Evolutionary conservation across 1,284 basidiomycete genomes (phyloP), one percentile per base, ranked within the genome.

Genomic region (Sporisorium graminicola): DNA sequence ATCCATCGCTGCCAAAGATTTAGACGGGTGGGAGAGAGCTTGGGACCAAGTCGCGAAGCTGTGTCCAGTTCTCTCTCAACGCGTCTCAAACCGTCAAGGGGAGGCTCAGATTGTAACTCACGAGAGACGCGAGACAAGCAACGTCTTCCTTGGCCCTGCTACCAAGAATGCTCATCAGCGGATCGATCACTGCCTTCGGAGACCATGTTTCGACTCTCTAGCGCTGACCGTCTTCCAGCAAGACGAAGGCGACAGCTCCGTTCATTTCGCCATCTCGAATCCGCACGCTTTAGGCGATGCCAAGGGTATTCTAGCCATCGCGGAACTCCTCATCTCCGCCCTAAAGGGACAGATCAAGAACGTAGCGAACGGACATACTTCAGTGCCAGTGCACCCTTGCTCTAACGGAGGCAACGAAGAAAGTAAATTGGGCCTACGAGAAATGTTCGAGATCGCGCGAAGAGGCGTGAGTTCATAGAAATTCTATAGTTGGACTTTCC

Each of bases 241-340:
- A 16, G 52, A n/a, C 3, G 35, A 37, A 13, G 20, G 20, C 12
- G 27, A 33, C 10, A 40, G 3, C 20, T n/a, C 2, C 13, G 33
- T 24, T 20, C 37, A 42, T 12, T 22, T 57, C 14, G 55, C 55
- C 22, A 29, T 57, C 14, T 29, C 55, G 2, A 57, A 57, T 29
- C 55, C 55, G 6, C 55, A 57, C 42, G 40, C 55, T 31, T 27
- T 57, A 8, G 55, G 42, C 24, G 55, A 57, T 20, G 55, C 55
- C 22, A 26, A 44, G 13, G 55, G 42, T 16, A 29, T 57, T 26
- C 44, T 44, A 9, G 24, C 24, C 6, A 54, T 54, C 37, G 52
- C 31, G 31, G 31, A 31, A 6, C 10, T 31, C 5, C 31, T 31
- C 6, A 31, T 31, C 10, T 31, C 6, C 31, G 31, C 31, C 31